Evolutionary conservation across 179 eudicot genomes (phyloP), one percentile per base, ranked within the genome.

Genomic region (Drosera spatulata): DNA sequence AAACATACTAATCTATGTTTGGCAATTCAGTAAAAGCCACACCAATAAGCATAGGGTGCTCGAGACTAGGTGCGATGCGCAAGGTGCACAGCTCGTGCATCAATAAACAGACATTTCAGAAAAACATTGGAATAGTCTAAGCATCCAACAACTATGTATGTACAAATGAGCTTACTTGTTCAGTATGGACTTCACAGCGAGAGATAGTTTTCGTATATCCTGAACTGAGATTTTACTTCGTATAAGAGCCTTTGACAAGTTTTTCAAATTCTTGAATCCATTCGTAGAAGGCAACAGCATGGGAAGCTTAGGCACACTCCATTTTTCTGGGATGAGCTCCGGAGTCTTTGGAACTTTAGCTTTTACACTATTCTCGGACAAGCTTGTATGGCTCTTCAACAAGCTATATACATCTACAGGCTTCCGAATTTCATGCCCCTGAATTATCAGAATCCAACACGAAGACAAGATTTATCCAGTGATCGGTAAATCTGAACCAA

Each of bases 381-480:
- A 66, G 61, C 60, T 66, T 51, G 45, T 67, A 40, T 68, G 80
- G 66, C 67, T 69, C 14, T 71, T 66, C 78, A 89, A 58, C 48
- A 80, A 68, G 64, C 59, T 61, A 65, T 81, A 88, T 12, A 86
- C 68, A 65, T 86, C 79, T 59, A 61, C 64, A 10, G 88, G 84
- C 63, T 79, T 77, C 65, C 66, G 72, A 53, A 82, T 61, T 69
- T 81, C 80, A 38, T 79, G 85, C 33, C 66, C 84, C 97, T 87
- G 68, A 54, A 22, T 22, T 22, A 22, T 22, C 33, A 22, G 33
- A 22, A 22, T 22, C 33, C 33, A 22, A 22, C 33, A 22, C 33
- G 33, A 22, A 22, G 33, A 22, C 33, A 22, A 22, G 33, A 22
- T 22, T 22, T 22, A 22, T 22, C 33, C 33, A 22, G 33, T 22